Base-by-base conservation (phyloP, 2,329 filamentous ascomycete genomes). In the Diaporthe australafricana region DNA sequence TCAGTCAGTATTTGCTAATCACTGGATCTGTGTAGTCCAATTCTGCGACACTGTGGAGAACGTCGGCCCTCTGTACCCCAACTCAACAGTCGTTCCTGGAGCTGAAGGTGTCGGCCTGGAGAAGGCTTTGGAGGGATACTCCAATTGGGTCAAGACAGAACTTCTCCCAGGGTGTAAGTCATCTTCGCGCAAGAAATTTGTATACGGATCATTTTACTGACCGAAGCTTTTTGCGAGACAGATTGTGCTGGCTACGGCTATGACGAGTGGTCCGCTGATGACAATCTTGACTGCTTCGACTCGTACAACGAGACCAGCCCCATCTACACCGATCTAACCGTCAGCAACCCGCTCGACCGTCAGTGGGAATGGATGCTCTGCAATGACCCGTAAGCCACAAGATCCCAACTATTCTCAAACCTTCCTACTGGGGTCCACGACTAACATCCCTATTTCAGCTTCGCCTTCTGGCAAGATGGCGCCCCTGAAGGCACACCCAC, bases 321-420 rank as follows among this genome's bases (percentile, higher is more conserved):
- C 14, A 74, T 81, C 63, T 85, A 80, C 77, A 78, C 78, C 66
- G 83, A 84, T 65, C 65, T 81, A 40, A 74, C 77, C 3, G 76
- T 79, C 0, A 71, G 73, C 75, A 89, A 89, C 76, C 73, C 74
- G 1, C 75, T 81, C 42, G 83, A 88, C 78, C 81, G 87, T 3
- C 87, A 89, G 74, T 90, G 87, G 87, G 79, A 82, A 17, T 90
- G 87, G 87, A 83, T 90, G 78, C 80, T 85, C 7, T 90, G 88
- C 81, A 89, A 89, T 78, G 81, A 84, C 72, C 82, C 83, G 77
- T 78, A 74, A 45, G 75, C 65, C 0, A 16, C 27, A 1, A 30
- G 38, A 22, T 16, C 25, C 32, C 16, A 52, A 25, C 20, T 5
- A 5, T 35, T 35, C 9, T 53, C 56, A n/a, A 17, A 22, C 1